Evolutionary conservation across 1,284 basidiomycete genomes (phyloP).

Genomic region (Irpex lacteus): DNA sequence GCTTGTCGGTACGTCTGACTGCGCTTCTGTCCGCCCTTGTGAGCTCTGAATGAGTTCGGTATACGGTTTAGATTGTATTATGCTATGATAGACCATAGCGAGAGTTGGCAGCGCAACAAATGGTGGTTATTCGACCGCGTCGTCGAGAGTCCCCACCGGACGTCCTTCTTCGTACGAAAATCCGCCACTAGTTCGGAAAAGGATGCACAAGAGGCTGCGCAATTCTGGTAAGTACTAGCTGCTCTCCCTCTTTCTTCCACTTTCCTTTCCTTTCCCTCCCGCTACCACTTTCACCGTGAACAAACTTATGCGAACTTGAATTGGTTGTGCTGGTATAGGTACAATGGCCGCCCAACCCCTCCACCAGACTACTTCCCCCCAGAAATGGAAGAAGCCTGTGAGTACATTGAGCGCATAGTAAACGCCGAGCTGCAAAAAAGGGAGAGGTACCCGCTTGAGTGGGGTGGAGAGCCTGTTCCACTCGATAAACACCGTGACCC

Average conservation of each 20-base stretch:
- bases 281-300: too few species aligned
- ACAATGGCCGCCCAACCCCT: constrained; percentile 69
- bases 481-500: too few species aligned
- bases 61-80: constrained; percentile 51
- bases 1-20: constrained; percentile 57
- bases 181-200: constrained; percentile 34
- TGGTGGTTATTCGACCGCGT: constrained; percentile 84
- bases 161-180: constrained; percentile 68
- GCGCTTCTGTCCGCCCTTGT: too few species aligned
- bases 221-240: constrained; percentile 51
- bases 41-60: too few species aligned
- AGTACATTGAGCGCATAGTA: constrained; percentile 73
- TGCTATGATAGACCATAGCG: constrained; percentile 59
- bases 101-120: constrained; percentile 68
- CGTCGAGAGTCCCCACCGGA: constrained; percentile 83
- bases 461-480: constrained; percentile 57
- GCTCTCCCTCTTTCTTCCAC: too few species aligned
- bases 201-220: constrained; percentile 63
- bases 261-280: too few species aligned
- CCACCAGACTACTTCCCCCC: constrained; percentile 61
- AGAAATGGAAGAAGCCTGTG: constrained; percentile 78
- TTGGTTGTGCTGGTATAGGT: too few species aligned
- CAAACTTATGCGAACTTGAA: too few species aligned
- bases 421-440: constrained; percentile 70
- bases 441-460: constrained; percentile 70